Base-by-base conservation (phyloP, 148 eudicot species). In the Camellia sinensis region DNA sequence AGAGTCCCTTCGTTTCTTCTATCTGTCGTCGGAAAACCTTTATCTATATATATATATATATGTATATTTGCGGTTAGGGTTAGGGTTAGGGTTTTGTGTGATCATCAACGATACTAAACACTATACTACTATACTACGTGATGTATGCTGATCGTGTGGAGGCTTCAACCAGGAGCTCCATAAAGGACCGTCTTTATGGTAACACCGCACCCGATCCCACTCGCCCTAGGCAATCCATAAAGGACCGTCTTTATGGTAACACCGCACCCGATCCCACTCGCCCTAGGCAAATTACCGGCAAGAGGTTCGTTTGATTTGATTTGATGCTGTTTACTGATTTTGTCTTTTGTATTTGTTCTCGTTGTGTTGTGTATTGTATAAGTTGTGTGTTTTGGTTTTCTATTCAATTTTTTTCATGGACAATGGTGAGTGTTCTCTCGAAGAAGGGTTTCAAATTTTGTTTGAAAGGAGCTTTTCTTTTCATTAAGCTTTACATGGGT, bases 111-210 rank as follows among this genome's bases (percentile, higher is more conserved):
- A 29, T 29, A 29, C 37, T 29, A 29, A 29, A 29, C 1, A 29
- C 1, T 29, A 29, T 29, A 29, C 29, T 29, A 29, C 29, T 29
- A 29, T 29, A 46, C 40, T 7, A 2, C 15, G 77, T 60, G 76
- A 94, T 94, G 98, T 94, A 92, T 79, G 94, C 98, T 73, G 98
- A 94, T 89, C 94, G 90, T 21, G 85, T 86, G 53, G 94, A 94
- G 73, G 88, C 84, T 59, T 85, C 73, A 5, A 73, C 80, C 18
- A 87, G 86, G 80, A 79, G 87, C 67, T 91, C 98, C 3, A 80
- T 94, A 52, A 85, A 72, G 84, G 94, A 91, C 41, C 87, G 98
- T 7, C 93, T 94, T 54, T 83, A 90, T 60, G 92, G 93, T 21
- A 83, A 48, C 79, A 44, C 74, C 54, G 74, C 70, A 37, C 80